Evolutionary conservation across 1,284 basidiomycete species (phyloP), one percentile per base, ranked within the genome.

Genomic region (Apiotrichum laibachii): DNA sequence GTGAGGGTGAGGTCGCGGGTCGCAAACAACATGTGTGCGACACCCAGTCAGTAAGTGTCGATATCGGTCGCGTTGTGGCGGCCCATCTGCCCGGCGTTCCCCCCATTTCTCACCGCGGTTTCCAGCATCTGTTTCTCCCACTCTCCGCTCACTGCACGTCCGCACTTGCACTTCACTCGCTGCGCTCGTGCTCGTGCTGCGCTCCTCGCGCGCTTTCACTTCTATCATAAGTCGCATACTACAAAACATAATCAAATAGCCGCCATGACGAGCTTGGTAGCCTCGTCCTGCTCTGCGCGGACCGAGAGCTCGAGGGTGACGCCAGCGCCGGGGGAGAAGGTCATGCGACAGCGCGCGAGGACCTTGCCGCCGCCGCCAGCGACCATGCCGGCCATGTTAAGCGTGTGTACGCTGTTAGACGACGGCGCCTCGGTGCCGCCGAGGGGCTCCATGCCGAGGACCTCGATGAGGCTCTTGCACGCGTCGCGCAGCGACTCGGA

Each of bases 271-370:
- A 99, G 84, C 68, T 87, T 83, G 70, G 90, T 92, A 26, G 88
- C 90, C 64, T 85, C 85, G 72, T 91, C 86, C 78, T 88, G 87
- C 76, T 99, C 93, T 53, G 92, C 92, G 51, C 95, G 86, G n/a
- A 96, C 93, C 19, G 84, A 84, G 53, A 99, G 80, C 81, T 99
- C 95, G 66, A 99, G 82, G 44, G 92, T 96, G n/a, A 99, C 96
- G 16, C 96, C 96, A 64, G 89, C 83, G 10, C 88, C 91, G 59
- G 86, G 82, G 51, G 90, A 87, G 79, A 86, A 97, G 21, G 94
- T 97, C 96, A 99, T 99, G 64, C 95, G 85, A 80, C 89, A 91
- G 61, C 93, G 85, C 37, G 88, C 92, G 59, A 99, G 83, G 35
- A 97, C 90, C 80, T 95, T 96, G 42, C 92, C 93, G 39, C 88